These are phyloP conservation scores for Neotropicomus parvogracilis DNA, from an alignment of 1,284 basidiomycete genomes.

Conservation along the genomic window DNA sequence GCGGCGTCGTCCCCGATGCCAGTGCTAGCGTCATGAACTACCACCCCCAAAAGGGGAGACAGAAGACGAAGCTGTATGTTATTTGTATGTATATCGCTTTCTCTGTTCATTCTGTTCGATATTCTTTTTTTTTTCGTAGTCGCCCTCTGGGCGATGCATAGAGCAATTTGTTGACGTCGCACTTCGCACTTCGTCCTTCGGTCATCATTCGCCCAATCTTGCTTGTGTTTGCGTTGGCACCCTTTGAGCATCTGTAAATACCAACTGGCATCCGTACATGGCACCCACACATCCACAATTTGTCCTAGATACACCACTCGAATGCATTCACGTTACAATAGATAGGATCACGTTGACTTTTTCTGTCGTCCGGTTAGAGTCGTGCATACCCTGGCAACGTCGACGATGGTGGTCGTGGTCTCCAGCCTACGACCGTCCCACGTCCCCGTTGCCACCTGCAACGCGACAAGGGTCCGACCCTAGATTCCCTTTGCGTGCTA, in stretches of 20 bases:
- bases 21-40: slow-evolving; percentile 14
- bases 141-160: neutral
- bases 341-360: neutral
- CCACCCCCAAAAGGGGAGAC: neutral
- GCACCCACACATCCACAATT: slow-evolving; percentile 10
- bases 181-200: slow-evolving; percentile 14
- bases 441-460: too few species aligned
- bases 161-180: neutral
- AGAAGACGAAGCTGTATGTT: slow-evolving; percentile 26
- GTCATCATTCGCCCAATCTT: neutral
- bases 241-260: slow-evolving; percentile 22
- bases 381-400: too few species aligned
- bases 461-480: too few species aligned
- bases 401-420: too few species aligned
- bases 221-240: slow-evolving; percentile 7
- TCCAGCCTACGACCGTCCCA: too few species aligned
- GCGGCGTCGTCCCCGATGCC: slow-evolving; percentile 37
- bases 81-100: slow-evolving; percentile 34
- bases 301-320: slow-evolving; percentile 6
- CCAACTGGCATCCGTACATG: slow-evolving; percentile 10
- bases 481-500: too few species aligned
- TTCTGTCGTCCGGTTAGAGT: too few species aligned
- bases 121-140: neutral
- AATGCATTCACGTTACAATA: slow-evolving; percentile 6
- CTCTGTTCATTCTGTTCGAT: slow-evolving; percentile 6